Evolutionary conservation across 768 basidiomycete genomes (phyloP).

Genomic region (Russula dissimulans): DNA sequence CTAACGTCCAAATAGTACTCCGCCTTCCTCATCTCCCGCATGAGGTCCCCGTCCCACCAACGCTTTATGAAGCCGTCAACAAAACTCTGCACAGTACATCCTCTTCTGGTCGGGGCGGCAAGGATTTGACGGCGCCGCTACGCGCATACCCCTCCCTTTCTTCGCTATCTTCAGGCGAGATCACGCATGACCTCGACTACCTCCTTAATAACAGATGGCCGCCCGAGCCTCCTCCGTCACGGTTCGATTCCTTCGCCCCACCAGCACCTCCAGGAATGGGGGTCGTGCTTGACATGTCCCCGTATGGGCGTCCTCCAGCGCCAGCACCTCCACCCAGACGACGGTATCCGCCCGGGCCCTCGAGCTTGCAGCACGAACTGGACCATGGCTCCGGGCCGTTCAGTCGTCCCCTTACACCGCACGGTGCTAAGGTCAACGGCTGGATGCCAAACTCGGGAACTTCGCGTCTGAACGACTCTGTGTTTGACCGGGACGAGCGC

Average conservation of each 20-base stretch:
- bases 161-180: slow-evolving; percentile 25
- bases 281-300: slow-evolving; percentile 12
- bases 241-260: slow-evolving; percentile 3
- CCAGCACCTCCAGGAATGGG: slow-evolving; percentile 8
- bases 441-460: slow-evolving; percentile 6
- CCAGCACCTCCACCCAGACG: slow-evolving; percentile 5
- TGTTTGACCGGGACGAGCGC: slow-evolving; percentile 13
- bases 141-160: slow-evolving; percentile 27
- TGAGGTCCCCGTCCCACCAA: slow-evolving; percentile 46
- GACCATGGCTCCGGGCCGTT: slow-evolving; percentile 12
- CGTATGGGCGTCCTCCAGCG: slow-evolving; percentile 8
- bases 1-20: slow-evolving; percentile 35
- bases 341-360: slow-evolving; percentile 16
- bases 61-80: slow-evolving; percentile 59
- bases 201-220: slow-evolving; percentile 23
- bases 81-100: slow-evolving; percentile 41
- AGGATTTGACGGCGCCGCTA: slow-evolving; percentile 6
- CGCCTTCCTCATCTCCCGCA: slow-evolving; percentile 49
- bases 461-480: slow-evolving; percentile 1
- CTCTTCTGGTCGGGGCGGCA: slow-evolving; percentile 18
- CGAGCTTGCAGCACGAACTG: slow-evolving; percentile 15
- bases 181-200: slow-evolving; percentile 27
- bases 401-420: slow-evolving; percentile 13
- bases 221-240: slow-evolving; percentile 10
- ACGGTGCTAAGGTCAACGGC: slow-evolving; percentile 14